A percentile compares a stretch with the other conserved stretches of the same genome.
Evolutionary conservation across 2,329 filamentous ascomycete species (phyloP).

Genomic region (Leptographium lundbergii): DNA sequence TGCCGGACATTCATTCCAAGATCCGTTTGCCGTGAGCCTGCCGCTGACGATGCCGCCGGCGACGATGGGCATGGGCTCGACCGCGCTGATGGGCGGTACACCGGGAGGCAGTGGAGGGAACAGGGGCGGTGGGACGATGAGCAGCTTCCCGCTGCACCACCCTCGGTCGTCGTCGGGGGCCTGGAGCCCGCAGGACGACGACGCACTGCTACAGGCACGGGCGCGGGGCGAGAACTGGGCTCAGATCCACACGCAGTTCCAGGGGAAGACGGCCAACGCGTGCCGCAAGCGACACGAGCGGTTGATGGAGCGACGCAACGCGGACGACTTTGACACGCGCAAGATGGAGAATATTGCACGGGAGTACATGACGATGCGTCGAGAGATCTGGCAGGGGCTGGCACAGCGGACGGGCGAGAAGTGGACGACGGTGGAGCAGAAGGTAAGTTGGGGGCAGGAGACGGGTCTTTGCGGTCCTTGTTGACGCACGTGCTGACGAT

Average conservation of each 20-base stretch:
- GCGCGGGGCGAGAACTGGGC: constrained; percentile 71
- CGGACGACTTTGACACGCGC: constrained; percentile 66
- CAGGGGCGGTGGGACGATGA: background rate
- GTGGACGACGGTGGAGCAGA: constrained; percentile 58
- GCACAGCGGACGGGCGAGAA: constrained; percentile 67
- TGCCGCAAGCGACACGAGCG: constrained; percentile 84
- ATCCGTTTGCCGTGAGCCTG: constrained; percentile 21
- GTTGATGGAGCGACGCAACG: constrained; percentile 61
- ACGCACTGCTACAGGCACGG: constrained; percentile 57
- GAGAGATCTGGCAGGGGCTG: constrained; percentile 69
- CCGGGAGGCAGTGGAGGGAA: background rate
- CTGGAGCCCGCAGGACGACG: constrained; percentile 66
- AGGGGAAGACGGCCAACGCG: constrained; percentile 65
- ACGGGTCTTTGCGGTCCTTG: background rate
- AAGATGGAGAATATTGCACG: constrained; percentile 63
- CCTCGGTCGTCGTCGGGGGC: constrained; percentile 46
- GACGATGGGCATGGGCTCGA: background rate
- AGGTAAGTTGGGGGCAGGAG: constrained; percentile 31
- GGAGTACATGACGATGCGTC: constrained; percentile 67
- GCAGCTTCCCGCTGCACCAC: constrained; percentile 23
- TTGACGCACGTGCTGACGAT: background rate
- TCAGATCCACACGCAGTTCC: constrained; percentile 66
- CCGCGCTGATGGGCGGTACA: background rate
- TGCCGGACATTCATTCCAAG: constrained; percentile 8
- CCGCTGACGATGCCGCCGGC: constrained; percentile 2